Evolutionary conservation across 768 basidiomycete genomes (phyloP).

Genomic region (Lactarius trivialis): DNA sequence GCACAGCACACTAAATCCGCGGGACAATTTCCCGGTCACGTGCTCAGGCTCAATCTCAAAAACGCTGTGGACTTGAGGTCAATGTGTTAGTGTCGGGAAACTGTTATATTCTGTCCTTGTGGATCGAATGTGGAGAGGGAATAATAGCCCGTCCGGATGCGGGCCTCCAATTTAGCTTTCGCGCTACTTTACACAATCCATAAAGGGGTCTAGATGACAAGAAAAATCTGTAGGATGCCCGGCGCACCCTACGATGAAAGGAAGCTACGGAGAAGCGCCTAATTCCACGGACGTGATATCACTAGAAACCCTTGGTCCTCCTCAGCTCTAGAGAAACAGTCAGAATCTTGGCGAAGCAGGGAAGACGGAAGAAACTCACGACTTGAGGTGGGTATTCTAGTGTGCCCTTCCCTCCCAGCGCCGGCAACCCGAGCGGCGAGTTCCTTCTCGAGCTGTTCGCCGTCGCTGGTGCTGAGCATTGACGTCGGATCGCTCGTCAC

Average conservation of each 20-base stretch:
- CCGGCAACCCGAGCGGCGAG: conserved; percentile 16
- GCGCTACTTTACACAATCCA: not conserved
- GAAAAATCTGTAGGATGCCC: not conserved
- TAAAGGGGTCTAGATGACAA: conserved; percentile 7
- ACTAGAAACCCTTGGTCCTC: not conserved
- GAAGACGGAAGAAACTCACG: conserved; percentile 1
- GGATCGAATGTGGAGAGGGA: not conserved
- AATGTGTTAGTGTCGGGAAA: not conserved
- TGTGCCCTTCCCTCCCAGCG: conserved; percentile 6
- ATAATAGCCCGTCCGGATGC: not conserved
- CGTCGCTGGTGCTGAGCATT: conserved; percentile 3
- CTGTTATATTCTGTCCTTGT: not conserved
- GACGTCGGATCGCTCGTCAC: conserved; percentile 4
- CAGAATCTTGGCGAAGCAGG: not conserved
- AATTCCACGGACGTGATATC: not conserved
- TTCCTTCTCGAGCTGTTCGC: conserved; percentile 12
- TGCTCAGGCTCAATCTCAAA: not conserved
- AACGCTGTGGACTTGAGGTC: not conserved
- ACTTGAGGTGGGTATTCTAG: conserved; percentile 3
- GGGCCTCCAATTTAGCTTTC: not conserved
- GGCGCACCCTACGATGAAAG: not conserved
- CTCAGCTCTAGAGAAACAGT: not conserved
- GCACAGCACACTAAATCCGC: not conserved
- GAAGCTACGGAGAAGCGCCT: not conserved
- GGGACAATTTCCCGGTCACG: not conserved